Evolutionary conservation across 768 basidiomycete species (phyloP).

Genomic region (Inosperma sp.): DNA sequence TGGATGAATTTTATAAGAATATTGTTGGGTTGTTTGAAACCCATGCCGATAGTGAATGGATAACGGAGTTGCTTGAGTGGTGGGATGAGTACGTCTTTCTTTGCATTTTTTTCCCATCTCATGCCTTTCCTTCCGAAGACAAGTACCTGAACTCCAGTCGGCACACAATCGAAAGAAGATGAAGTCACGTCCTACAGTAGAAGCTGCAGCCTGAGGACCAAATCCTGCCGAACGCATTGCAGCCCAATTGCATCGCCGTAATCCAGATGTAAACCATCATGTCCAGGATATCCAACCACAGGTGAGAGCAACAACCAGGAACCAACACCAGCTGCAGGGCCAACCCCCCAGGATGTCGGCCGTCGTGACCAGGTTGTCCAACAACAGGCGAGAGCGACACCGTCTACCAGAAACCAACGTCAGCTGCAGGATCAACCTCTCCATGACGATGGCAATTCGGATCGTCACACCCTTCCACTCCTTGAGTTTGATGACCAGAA

Average conservation of each 20-base stretch:
- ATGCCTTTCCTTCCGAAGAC: not conserved
- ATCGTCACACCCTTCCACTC: too few relatives aligned
- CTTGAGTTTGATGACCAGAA: too few relatives aligned
- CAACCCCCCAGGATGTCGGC: too few relatives aligned
- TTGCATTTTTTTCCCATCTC: not conserved
- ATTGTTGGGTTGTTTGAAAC: constrained; percentile 1
- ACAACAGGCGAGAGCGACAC: too few relatives aligned
- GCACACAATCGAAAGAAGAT: not conserved
- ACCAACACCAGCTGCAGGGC: too few relatives aligned
- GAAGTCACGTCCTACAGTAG: not conserved
- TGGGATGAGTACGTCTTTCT: not conserved
- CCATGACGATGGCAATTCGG: too few relatives aligned
- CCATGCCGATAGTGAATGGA: not conserved
- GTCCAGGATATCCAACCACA: too few relatives aligned
- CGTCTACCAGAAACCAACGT: too few relatives aligned
- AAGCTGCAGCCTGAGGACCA: not conserved
- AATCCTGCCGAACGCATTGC: not conserved
- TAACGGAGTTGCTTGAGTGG: not conserved
- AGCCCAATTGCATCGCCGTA: not conserved
- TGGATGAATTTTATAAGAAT: not conserved
- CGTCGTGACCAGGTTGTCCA: too few relatives aligned
- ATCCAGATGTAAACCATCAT: too few relatives aligned
- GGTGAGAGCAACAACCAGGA: too few relatives aligned
- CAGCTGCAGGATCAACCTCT: too few relatives aligned
- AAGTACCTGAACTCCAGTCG: not conserved